Conservation (phyloP, 768 basidiomycete genomes). For the Tephrocybe sp. region DNA sequence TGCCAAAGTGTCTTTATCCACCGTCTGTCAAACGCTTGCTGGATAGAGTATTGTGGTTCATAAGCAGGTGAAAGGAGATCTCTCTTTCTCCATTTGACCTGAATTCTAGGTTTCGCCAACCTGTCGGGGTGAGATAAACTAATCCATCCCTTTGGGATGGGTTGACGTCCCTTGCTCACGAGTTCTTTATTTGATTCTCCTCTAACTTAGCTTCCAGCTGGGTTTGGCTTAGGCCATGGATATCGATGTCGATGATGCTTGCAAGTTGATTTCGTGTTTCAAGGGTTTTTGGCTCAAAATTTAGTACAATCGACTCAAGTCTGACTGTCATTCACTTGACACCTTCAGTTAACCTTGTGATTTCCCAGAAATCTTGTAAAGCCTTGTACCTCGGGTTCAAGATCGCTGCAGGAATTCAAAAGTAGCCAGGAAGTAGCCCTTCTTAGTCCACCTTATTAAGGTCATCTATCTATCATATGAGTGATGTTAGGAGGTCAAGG, state of each 20-base stretch:
- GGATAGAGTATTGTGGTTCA: not conserved
- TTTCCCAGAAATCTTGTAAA: not conserved
- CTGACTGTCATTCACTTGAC: no score
- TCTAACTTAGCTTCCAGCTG: no score
- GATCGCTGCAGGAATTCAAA: not conserved
- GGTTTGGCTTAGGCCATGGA: no score
- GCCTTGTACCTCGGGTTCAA: not conserved
- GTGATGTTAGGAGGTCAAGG: not conserved
- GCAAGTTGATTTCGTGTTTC: no score
- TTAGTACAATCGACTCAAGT: no score
- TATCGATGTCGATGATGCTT: no score
- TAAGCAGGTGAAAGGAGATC: not conserved
- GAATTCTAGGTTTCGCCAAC: slow-evolving; percentile 3
- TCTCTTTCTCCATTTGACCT: slow-evolving; percentile 8
- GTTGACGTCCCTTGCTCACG: not conserved
- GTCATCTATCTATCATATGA: not conserved
- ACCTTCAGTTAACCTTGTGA: no score
- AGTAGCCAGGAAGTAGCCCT: not conserved
- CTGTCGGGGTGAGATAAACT: slow-evolving; percentile 8
- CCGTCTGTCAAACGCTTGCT: not conserved
- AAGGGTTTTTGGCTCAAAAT: no score
- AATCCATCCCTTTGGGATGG: not conserved
- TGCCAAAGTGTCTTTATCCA: not conserved
- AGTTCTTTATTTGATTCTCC: no score
- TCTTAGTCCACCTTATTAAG: not conserved